Percentiles rank a stretch among this genome's conserved stretches.
These are phyloP conservation scores for Mytilinidion resinicola DNA, from an alignment of 495 filamentous ascomycete genomes.

Conservation along the genomic window DNA sequence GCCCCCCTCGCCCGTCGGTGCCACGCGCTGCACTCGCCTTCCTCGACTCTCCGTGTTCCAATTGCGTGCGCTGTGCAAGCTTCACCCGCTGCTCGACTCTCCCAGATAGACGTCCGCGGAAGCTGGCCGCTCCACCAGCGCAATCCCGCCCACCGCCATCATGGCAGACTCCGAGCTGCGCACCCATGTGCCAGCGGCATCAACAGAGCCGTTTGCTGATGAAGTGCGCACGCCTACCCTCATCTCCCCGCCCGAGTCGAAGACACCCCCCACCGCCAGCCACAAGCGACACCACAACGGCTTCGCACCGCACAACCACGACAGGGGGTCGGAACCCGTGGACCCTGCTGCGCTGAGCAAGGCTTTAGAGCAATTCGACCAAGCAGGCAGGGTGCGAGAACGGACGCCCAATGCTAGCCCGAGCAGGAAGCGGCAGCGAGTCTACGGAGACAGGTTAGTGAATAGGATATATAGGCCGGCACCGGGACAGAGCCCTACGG, in stretches of 20 bases:
- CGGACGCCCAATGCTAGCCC: slow-evolving; percentile 70
- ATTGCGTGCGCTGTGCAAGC: too few species aligned
- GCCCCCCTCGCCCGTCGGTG: too few species aligned
- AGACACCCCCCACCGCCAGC: slow-evolving; percentile 39
- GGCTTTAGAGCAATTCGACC: slow-evolving; percentile 58
- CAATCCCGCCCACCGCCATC: background rate
- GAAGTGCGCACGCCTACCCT: slow-evolving; percentile 29
- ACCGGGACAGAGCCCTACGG: too few species aligned
- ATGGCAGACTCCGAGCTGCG: slow-evolving; percentile 4
- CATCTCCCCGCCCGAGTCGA: slow-evolving; percentile 41
- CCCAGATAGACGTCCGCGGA: too few species aligned
- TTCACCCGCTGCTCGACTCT: too few species aligned
- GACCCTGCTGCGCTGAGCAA: slow-evolving; percentile 57
- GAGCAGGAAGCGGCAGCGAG: slow-evolving; percentile 76
- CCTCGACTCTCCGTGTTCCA: background rate
- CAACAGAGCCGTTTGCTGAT: slow-evolving; percentile 7
- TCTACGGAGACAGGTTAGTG: slow-evolving; percentile 74
- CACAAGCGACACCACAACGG: slow-evolving; percentile 38
- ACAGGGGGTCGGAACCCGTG: slow-evolving; percentile 49
- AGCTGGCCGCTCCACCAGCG: too few species aligned
- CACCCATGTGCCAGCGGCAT: slow-evolving; percentile 3
- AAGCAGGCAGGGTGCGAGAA: slow-evolving; percentile 56
- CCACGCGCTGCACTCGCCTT: background rate
- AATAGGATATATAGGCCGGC: too few species aligned
- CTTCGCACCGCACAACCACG: slow-evolving; percentile 26